phyloP scores from a whole-genome alignment of 2,329 filamentous ascomycete species.

The Hypoxylon sp. region DNA sequence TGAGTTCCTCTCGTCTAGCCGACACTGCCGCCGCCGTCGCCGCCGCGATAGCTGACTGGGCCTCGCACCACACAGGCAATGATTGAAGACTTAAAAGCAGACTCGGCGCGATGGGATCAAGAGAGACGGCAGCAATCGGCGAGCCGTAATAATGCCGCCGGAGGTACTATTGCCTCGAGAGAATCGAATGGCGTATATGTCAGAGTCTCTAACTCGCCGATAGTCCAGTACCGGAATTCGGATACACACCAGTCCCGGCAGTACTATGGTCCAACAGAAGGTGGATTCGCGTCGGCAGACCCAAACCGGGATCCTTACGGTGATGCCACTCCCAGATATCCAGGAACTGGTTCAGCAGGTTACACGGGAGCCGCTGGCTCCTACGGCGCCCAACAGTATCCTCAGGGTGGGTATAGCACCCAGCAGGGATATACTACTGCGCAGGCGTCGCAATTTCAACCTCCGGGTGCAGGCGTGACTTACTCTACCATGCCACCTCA shows the following conservation, averaged over 20 bases:
- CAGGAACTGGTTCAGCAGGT: constrained; percentile 62
- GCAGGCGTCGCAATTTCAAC: constrained; percentile 48
- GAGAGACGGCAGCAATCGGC: constrained; percentile 69
- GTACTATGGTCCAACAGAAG: constrained; percentile 60
- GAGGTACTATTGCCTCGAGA: constrained; percentile 70
- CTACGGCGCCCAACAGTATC: constrained; percentile 52
- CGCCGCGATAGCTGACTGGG: constrained; percentile 38
- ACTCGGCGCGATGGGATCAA: constrained; percentile 72
- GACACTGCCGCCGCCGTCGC: neutral
- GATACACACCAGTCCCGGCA: constrained; percentile 62
- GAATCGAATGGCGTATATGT: constrained; percentile 61
- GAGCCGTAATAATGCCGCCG: constrained; percentile 62
- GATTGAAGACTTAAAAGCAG: constrained; percentile 72
- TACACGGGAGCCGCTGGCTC: constrained; percentile 61
- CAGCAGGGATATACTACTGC: constrained; percentile 47
- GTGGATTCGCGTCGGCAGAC: constrained; percentile 48
- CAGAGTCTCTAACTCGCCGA: constrained; percentile 70
- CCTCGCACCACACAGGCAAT: constrained; percentile 62
- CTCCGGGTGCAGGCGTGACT: constrained; percentile 45
- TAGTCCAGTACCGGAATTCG: constrained; percentile 70
- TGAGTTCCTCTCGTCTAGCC: constrained; percentile 58
- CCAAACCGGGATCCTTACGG: constrained; percentile 53
- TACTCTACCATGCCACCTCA: constrained; percentile 44
- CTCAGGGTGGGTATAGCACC: constrained; percentile 50
- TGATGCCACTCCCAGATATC: constrained; percentile 62